These are phyloP conservation scores for Pulveroboletus frians DNA, from an alignment of 768 basidiomycete species.

Conservation along the genomic window DNA sequence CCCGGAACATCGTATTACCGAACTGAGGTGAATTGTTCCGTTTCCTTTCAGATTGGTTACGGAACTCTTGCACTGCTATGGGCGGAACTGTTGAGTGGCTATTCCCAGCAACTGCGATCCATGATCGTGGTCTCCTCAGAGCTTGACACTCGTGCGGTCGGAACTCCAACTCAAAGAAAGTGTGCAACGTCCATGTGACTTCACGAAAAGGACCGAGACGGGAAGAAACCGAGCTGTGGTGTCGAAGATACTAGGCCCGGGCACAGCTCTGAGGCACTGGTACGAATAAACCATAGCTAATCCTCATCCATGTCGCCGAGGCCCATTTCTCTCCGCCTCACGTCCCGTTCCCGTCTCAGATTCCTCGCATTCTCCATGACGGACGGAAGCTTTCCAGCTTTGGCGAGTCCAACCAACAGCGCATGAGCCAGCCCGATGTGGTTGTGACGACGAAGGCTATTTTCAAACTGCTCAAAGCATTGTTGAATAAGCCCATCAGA, in stretches of 20 bases:
- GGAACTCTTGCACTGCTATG: slow-evolving; percentile 5
- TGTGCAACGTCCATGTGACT: slow-evolving; percentile 4
- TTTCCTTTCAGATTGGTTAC: slow-evolving; percentile 5
- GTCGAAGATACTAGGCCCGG: slow-evolving; percentile 1
- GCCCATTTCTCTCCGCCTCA: slow-evolving; percentile 37
- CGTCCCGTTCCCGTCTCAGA: slow-evolving; percentile 40
- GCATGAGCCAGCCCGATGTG: slow-evolving; percentile 79
- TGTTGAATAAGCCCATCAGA: background rate
- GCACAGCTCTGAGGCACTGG: slow-evolving; percentile 3
- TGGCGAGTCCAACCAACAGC: slow-evolving; percentile 67
- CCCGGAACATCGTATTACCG: slow-evolving; percentile 1
- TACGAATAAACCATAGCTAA: slow-evolving; percentile 13
- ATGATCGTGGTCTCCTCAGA: background rate
- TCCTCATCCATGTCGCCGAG: slow-evolving; percentile 41
- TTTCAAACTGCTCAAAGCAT: slow-evolving; percentile 64
- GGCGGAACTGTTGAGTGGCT: slow-evolving; percentile 12
- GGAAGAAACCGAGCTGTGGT: background rate
- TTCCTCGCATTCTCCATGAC: slow-evolving; percentile 44
- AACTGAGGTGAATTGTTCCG: background rate
- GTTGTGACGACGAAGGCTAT: slow-evolving; percentile 81
- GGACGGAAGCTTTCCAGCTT: slow-evolving; percentile 54
- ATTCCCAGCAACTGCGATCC: background rate
- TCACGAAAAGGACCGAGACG: slow-evolving; percentile 1
- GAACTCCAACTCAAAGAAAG: slow-evolving; percentile 2
- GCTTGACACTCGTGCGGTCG: slow-evolving; percentile 1